These are phyloP conservation scores for Durusdinium trenchii DNA, from an alignment of 73 alveolate species.

Conservation along the genomic window DNA sequence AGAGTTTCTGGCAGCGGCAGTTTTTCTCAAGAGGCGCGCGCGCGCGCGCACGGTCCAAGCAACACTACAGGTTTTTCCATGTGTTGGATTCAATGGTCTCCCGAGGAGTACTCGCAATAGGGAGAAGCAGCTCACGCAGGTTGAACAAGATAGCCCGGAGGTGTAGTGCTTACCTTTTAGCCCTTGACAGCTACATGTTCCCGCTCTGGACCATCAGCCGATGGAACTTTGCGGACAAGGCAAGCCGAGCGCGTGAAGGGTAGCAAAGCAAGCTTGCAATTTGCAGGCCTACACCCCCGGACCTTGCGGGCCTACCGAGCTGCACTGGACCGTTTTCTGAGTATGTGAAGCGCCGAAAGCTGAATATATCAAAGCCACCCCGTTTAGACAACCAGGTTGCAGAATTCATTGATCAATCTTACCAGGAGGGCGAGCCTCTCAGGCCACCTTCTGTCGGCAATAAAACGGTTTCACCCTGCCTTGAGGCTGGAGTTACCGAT, in stretches of 20 bases:
- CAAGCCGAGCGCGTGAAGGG: not conserved
- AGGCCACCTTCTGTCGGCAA: no score
- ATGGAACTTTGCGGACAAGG: no score
- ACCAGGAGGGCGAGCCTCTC: not conserved
- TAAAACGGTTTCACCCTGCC: not conserved
- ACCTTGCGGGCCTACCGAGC: not conserved
- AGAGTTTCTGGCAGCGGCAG: not conserved
- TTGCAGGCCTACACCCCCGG: not conserved
- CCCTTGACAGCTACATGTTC: not conserved
- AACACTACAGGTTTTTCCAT: not conserved
- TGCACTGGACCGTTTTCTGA: not conserved
- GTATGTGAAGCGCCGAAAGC: not conserved
- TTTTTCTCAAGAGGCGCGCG: not conserved
- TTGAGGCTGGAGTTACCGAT: not conserved
- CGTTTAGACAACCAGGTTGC: not conserved
- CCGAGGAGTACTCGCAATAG: no score
- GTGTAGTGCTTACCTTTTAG: not conserved
- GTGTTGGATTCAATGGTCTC: no score
- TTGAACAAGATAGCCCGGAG: not conserved
- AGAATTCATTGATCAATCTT: not conserved
- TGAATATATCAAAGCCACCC: not conserved
- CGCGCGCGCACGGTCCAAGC: not conserved
- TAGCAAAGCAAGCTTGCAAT: not conserved
- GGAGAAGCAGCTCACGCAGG: not conserved
- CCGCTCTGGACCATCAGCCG: no score